Conservation (phyloP, 495 filamentous ascomycete species). For the Terfezia boudieri region DNA sequence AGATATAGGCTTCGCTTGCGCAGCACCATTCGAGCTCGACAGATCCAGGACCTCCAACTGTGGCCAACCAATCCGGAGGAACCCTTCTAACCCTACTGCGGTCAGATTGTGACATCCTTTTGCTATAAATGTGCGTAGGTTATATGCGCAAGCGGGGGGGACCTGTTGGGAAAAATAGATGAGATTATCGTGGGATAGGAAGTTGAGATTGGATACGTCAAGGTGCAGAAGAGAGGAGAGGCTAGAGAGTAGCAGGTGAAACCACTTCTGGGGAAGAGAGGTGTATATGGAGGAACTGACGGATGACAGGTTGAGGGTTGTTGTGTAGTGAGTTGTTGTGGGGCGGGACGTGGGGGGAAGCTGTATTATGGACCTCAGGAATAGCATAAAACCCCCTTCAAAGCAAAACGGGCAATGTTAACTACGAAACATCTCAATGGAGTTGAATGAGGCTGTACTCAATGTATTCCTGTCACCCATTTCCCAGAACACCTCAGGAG, state of each 20-base stretch:
- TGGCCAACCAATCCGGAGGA: slow-evolving; percentile 5
- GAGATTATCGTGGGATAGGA: slow-evolving; percentile 8
- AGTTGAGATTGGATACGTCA: slow-evolving; percentile 2
- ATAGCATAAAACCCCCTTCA: slow-evolving; percentile 11
- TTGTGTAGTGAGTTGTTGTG: neutral
- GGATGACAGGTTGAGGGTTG: neutral
- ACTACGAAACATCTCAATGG: too few relatives aligned
- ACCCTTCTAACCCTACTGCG: neutral
- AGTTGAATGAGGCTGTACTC: neutral
- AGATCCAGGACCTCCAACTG: slow-evolving; percentile 9
- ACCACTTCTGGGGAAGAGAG: slow-evolving; percentile 6
- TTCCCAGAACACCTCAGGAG: slow-evolving; percentile 7
- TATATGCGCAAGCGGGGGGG: neutral
- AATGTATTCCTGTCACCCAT: slow-evolving; percentile 8
- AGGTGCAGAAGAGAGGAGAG: slow-evolving; percentile 3
- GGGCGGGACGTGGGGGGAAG: neutral
- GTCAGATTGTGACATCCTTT: slow-evolving; percentile 6
- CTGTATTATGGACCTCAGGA: slow-evolving; percentile 5
- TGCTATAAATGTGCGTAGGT: neutral
- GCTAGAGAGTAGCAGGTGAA: slow-evolving; percentile 1
- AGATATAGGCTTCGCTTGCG: neutral
- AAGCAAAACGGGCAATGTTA: neutral
- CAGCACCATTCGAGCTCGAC: slow-evolving; percentile 5
- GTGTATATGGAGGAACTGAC: slow-evolving; percentile 7
- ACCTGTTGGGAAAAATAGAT: neutral